A percentile compares a stretch with the other conserved stretches of the same genome.
Conservation (phyloP, 495 filamentous ascomycete genomes). For the Amniculicola lignicola region DNA sequence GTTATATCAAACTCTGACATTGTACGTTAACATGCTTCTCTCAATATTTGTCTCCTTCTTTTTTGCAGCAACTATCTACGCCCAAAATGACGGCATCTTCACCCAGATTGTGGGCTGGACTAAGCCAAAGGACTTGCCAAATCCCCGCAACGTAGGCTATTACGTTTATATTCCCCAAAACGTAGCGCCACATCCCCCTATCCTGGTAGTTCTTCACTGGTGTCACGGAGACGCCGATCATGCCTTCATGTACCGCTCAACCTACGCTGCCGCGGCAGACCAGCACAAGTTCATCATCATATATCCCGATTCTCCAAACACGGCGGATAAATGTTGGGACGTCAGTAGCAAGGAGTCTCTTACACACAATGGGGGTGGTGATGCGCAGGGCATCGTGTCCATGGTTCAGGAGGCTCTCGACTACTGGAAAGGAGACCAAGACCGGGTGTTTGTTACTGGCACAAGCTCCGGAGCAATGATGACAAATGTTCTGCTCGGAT, state of each 20-base stretch:
- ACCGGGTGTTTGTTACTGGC: slow-evolving; percentile 52
- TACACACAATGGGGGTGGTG: slow-evolving; percentile 52
- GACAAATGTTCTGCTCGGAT: slow-evolving; percentile 55
- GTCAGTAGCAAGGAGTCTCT: slow-evolving; percentile 47
- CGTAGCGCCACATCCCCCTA: slow-evolving; percentile 19
- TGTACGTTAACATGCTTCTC: too few relatives aligned
- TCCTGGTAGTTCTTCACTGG: slow-evolving; percentile 32
- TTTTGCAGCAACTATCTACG: too few relatives aligned
- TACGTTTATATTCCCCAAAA: slow-evolving; percentile 33
- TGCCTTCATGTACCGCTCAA: slow-evolving; percentile 20
- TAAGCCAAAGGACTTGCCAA: too few relatives aligned
- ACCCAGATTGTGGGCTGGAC: too few relatives aligned
- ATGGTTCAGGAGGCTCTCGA: slow-evolving; percentile 55
- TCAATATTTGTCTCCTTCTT: too few relatives aligned
- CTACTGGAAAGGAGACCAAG: slow-evolving; percentile 49
- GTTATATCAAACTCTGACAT: too few relatives aligned
- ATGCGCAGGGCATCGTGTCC: slow-evolving; percentile 52
- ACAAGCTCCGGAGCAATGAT: slow-evolving; percentile 48
- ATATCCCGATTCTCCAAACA: slow-evolving; percentile 32
- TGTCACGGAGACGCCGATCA: slow-evolving; percentile 30
- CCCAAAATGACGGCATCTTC: too few relatives aligned
- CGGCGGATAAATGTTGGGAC: slow-evolving; percentile 55
- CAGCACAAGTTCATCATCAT: slow-evolving; percentile 32
- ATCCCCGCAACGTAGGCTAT: slow-evolving; percentile 31
- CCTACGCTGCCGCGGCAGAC: slow-evolving; percentile 27